These are phyloP conservation scores for Pseudogymnoascus sp. DNA, from an alignment of 2,329 filamentous ascomycete genomes.

Conservation along the genomic window DNA sequence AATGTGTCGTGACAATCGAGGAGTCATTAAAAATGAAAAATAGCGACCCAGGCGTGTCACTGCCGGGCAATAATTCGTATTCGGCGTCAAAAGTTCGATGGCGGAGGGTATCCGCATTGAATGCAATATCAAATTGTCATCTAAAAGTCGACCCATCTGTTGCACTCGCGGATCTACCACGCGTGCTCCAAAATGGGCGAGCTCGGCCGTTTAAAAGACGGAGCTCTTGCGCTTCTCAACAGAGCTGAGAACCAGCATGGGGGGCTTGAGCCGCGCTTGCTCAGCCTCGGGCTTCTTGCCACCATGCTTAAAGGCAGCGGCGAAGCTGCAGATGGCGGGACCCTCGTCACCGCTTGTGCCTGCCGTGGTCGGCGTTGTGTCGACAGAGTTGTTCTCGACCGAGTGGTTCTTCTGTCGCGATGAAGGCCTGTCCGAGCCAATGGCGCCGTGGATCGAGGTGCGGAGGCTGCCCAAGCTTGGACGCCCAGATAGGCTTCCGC, in stretches of 20 bases:
- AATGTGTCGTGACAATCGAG: constrained; percentile 7
- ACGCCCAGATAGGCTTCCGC: constrained; percentile 66
- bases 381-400: constrained; percentile 44
- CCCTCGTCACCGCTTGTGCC: constrained; percentile 58
- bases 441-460: constrained; percentile 72
- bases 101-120: constrained; percentile 29
- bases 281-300: constrained; percentile 45
- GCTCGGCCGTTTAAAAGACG: constrained; percentile 38
- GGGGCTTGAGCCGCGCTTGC: constrained; percentile 66
- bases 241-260: constrained; percentile 79
- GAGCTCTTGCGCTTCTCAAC: constrained; percentile 82
- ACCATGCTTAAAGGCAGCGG: constrained; percentile 56
- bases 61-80: constrained; percentile 22
- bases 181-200: constrained; percentile 3
- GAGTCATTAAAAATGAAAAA: constrained; percentile 8
- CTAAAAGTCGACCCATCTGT: not conserved
- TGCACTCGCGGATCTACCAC: constrained; percentile 27
- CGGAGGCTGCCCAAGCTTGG: constrained; percentile 65
- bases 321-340: constrained; percentile 51
- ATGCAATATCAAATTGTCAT: constrained; percentile 31
- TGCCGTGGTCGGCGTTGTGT: constrained; percentile 47
- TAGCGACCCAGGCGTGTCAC: not conserved
- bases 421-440: constrained; percentile 75
- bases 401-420: constrained; percentile 54
- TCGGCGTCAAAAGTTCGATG: constrained; percentile 23